phyloP scores from a whole-genome alignment of 176 grass and related monocot genomes.

The Chrysopogon serrulatus region DNA sequence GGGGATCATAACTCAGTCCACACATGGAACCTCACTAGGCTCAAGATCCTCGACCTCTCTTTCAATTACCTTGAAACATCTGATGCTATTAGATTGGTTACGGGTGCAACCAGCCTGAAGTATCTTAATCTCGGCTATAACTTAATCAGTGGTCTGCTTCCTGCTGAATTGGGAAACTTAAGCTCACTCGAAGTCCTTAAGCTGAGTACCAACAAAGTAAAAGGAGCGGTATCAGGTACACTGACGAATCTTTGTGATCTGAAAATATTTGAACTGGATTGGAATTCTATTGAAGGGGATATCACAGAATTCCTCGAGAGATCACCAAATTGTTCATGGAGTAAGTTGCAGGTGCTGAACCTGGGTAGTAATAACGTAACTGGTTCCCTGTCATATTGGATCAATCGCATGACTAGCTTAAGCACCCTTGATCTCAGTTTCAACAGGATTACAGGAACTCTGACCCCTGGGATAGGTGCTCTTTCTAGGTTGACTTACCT shows the following conservation, averaged over 20 bases:
- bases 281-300: background rate
- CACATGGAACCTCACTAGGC: constrained; percentile 10
- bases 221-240: background rate
- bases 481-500: background rate
- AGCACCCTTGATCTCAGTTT: background rate
- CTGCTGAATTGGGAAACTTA: background rate
- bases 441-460: background rate
- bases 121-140: background rate
- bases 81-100: background rate
- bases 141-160: background rate
- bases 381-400: background rate
- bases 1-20: background rate
- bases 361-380: background rate
- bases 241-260: constrained; percentile 5
- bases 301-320: background rate
- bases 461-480: background rate
- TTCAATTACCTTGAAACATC: background rate
- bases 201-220: background rate
- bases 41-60: constrained; percentile 4
- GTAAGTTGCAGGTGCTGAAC: background rate
- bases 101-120: background rate
- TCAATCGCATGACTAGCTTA: background rate
- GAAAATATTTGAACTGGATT: background rate
- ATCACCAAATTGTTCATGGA: background rate
- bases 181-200: background rate